Percentiles rank a stretch among this genome's conserved stretches.
phyloP scores from a whole-genome alignment of 768 basidiomycete species.

The Flagelloscypha sp. region DNA sequence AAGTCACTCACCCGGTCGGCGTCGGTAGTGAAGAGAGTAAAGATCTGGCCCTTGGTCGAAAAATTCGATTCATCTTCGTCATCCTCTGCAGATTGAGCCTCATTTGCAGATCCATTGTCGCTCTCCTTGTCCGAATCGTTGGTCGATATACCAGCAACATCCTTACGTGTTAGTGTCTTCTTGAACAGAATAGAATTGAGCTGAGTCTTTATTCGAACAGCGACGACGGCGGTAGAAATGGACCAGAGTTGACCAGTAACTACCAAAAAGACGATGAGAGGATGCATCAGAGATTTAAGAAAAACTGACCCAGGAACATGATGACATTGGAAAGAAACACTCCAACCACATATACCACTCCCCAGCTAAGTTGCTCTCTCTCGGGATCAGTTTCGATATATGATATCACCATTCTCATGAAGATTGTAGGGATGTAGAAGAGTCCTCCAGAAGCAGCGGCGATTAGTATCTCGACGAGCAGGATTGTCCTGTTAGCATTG shows the following conservation, averaged over 20 bases:
- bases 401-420: slow-evolving; percentile 40
- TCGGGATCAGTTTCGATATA: slow-evolving; percentile 51
- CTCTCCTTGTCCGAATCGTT: slow-evolving; percentile 18
- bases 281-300: neutral
- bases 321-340: slow-evolving; percentile 38
- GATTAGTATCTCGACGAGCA: slow-evolving; percentile 38
- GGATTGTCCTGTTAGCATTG: slow-evolving; percentile 39
- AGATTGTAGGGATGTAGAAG: slow-evolving; percentile 56
- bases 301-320: slow-evolving; percentile 32
- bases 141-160: slow-evolving; percentile 41
- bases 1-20: slow-evolving; percentile 87
- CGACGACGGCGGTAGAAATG: slow-evolving; percentile 45
- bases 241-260: slow-evolving; percentile 51
- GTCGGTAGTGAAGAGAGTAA: slow-evolving; percentile 95
- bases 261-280: slow-evolving; percentile 11
- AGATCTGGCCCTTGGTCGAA: slow-evolving; percentile 70
- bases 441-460: slow-evolving; percentile 51
- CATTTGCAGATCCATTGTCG: slow-evolving; percentile 10
- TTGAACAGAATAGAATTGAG: slow-evolving; percentile 60
- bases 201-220: slow-evolving; percentile 51
- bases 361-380: slow-evolving; percentile 44
- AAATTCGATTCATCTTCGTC: slow-evolving; percentile 49
- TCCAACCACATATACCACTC: slow-evolving; percentile 52
- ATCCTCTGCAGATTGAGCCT: slow-evolving; percentile 13
- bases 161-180: slow-evolving; percentile 67